Base-by-base conservation (phyloP, 768 basidiomycete species). In the Tulasnella sp. region DNA sequence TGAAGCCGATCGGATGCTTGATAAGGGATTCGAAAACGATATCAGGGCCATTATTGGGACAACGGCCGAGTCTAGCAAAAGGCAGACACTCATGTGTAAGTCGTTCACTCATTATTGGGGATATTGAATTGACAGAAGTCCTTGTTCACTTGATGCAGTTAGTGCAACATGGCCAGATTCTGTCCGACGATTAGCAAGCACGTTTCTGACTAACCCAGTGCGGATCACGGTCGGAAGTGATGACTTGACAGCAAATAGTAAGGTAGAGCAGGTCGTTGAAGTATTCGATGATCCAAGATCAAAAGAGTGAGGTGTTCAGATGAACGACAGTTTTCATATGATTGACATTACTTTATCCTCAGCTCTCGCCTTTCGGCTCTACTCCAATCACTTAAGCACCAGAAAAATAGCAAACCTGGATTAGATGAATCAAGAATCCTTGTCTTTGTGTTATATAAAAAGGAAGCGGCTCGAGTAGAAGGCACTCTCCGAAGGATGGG, bases 141-240 rank as follows among this genome's bases (percentile, higher is more conserved):
- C 16, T 16, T 12, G 16, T 35, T 12, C 6, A 5, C n/a, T 45
- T 34, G 19, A 16, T 13, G 2, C 44, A 92, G 89, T 98, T 70
- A 95, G 90, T 45, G 95, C 95, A 7, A 99, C 95, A 6, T 99
- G 95, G 95, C 95, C 95, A 0, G 89, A 93, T 60, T 79, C 85
- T 9, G 92, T 99, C 20, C 76, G 92, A 46, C 72, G 83, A 53
- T 72, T 99, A 32, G 95, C 95, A 0, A 74, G 77, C 59, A 81
- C 90, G 8, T 98, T 98, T 69, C 83, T 84, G 64, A 74, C 73
- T 35, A 66, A 84, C 53, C 90, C 93, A 3, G 73, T 96, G 19
- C 76, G 88, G 24, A 81, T 98, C 34, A 96, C 91, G 0, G 91
- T 99, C 29, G 95, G 95, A 4, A 85, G 83, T 57, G 95, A 99